A percentile compares a stretch with the other conserved stretches of the same genome.
Conservation (phyloP, 2,329 filamentous ascomycete genomes). For the Pseudopithomyces maydicus region DNA sequence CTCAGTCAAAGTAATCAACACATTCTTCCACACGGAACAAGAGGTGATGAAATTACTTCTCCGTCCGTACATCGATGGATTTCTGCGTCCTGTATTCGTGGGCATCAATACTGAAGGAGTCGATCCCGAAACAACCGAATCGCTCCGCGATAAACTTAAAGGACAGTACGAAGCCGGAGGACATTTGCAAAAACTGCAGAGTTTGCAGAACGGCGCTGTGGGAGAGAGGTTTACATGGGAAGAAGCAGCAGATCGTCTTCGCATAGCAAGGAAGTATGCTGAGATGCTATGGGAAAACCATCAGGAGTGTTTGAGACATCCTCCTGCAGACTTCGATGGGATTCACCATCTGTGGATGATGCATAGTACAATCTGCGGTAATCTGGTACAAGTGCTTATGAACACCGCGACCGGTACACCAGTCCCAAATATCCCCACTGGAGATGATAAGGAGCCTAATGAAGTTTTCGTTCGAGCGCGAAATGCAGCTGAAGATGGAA, state of each 20-base stretch:
- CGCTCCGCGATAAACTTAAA: neutral
- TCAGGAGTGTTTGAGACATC: neutral
- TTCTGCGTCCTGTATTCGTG: neutral
- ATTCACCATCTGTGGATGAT: neutral
- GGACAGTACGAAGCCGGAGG: neutral
- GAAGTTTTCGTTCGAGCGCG: neutral
- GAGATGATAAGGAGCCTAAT: neutral
- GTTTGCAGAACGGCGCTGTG: neutral
- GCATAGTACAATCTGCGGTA: neutral
- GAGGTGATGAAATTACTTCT: slow-evolving; percentile 8
- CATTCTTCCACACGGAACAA: slow-evolving; percentile 4
- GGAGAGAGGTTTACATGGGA: neutral
- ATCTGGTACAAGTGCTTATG: neutral
- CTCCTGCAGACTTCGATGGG: neutral
- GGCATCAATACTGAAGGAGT: neutral
- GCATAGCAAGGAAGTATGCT: slow-evolving; percentile 1
- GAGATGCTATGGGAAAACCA: slow-evolving; percentile 4
- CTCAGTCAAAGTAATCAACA: neutral
- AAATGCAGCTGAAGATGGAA: slow-evolving; percentile 5
- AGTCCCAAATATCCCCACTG: neutral
- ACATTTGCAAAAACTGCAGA: neutral
- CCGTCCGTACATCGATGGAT: neutral
- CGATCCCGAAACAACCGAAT: neutral
- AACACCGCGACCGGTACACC: neutral
- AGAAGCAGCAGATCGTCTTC: neutral